These are phyloP conservation scores for Quillaja saponaria DNA, from an alignment of 306 rosid species.

Conservation along the genomic window DNA sequence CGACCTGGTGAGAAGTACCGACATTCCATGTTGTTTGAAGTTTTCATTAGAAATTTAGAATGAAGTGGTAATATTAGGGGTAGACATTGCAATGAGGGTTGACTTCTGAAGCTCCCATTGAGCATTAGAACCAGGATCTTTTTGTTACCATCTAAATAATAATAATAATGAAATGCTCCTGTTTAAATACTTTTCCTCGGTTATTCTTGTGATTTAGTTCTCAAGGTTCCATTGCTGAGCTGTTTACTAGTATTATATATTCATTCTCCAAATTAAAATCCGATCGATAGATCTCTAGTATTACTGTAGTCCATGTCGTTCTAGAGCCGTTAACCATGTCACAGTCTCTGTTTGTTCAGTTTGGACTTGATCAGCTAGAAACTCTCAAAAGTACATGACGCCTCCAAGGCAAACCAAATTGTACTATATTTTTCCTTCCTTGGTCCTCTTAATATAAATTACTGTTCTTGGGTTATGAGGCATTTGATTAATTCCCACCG, in stretches of 20 bases:
- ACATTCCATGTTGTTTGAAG: conserved; percentile 82
- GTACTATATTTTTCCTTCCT: no score
- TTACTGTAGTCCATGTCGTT: no score
- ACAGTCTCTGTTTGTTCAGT: neutral
- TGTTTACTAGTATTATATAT: conserved; percentile 13
- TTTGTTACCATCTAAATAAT: conserved; percentile 14
- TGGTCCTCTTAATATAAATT: no score
- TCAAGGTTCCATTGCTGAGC: neutral
- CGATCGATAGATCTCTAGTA: neutral
- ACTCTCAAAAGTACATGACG: no score
- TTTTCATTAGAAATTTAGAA: conserved; percentile 81
- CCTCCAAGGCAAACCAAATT: no score
- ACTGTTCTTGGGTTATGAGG: no score
- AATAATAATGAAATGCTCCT: conserved; percentile 14
- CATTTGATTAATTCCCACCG: no score
- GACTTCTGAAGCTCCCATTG: conserved; percentile 15
- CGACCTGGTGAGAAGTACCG: conserved; percentile 76
- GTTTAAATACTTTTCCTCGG: conserved; percentile 1
- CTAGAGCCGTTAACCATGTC: neutral
- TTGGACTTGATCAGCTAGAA: no score
- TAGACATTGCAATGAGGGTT: conserved; percentile 24
- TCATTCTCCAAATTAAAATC: neutral
- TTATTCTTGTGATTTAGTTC: neutral
- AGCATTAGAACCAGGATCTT: conserved; percentile 16
- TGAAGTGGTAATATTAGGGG: conserved; percentile 26